A percentile compares a stretch with the other conserved stretches of the same genome.
phyloP scores from a whole-genome alignment of 495 filamentous ascomycete species.

The Penicillium macrosclerotiorum region DNA sequence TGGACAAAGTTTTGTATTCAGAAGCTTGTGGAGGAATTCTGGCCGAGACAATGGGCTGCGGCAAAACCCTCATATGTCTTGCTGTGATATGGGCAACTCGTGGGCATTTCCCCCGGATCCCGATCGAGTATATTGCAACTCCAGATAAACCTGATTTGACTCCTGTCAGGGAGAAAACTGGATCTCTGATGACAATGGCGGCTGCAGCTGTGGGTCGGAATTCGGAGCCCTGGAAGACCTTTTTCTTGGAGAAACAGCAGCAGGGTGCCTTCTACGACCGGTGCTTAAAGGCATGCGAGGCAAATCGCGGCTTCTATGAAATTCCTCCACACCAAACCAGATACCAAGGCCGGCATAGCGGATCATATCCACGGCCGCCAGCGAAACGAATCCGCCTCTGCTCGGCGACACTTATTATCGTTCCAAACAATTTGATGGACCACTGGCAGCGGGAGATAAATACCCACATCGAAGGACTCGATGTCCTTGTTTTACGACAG shows the following conservation, averaged over 20 bases:
- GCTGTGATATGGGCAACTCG: conserved; percentile 79
- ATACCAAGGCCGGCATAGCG: conserved; percentile 40
- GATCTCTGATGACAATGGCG: conserved; percentile 66
- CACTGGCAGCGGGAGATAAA: conserved; percentile 60
- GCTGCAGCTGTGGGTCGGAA: conserved; percentile 63
- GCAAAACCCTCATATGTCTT: conserved; percentile 88
- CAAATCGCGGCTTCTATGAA: conserved; percentile 52
- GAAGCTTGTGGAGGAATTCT: conserved; percentile 64
- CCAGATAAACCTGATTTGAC: conserved; percentile 31
- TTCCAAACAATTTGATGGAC: conserved; percentile 49
- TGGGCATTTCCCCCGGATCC: conserved; percentile 63
- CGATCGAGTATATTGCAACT: conserved; percentile 52
- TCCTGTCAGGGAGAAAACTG: conserved; percentile 43
- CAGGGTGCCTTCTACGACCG: conserved; percentile 36
- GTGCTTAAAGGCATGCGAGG: conserved; percentile 56
- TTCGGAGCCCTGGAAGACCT: conserved; percentile 65
- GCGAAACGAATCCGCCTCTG: conserved; percentile 59
- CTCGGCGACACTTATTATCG: conserved; percentile 59
- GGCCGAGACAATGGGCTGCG: conserved; percentile 65
- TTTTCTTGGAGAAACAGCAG: conserved; percentile 46
- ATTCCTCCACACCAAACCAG: conserved; percentile 49
- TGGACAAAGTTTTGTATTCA: conserved; percentile 68
- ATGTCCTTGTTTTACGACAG: conserved; percentile 56
- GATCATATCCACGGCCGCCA: conserved; percentile 35
- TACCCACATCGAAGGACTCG: conserved; percentile 69